phyloP scores from a whole-genome alignment of 2,329 filamentous ascomycete species.

The Aaosphaeria pasadenensis region DNA sequence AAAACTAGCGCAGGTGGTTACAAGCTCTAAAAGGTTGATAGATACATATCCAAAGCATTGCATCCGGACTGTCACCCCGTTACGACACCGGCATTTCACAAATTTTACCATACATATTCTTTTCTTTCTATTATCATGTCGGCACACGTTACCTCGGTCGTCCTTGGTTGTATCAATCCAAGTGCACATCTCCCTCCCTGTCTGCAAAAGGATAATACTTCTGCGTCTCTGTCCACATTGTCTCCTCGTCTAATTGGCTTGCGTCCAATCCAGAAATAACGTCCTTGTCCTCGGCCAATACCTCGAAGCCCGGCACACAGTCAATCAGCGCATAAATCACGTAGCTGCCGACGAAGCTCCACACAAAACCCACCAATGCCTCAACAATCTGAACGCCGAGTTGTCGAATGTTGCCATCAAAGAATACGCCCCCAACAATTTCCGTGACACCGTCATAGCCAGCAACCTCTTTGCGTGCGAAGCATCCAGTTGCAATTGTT shows the following conservation, averaged over 20 bases:
- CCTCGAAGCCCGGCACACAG: slow-evolving; percentile 52
- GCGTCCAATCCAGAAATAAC: slow-evolving; percentile 49
- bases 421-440: slow-evolving; percentile 51
- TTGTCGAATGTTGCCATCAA: slow-evolving; percentile 52
- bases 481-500: slow-evolving; percentile 51
- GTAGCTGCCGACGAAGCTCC: slow-evolving; percentile 51
- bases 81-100: no score
- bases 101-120: no score
- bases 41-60: background rate
- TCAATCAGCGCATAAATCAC: slow-evolving; percentile 51
- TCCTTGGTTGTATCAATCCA: no score
- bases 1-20: slow-evolving; percentile 29
- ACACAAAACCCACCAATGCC: slow-evolving; percentile 50
- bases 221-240: slow-evolving; percentile 32
- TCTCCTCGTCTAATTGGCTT: slow-evolving; percentile 51
- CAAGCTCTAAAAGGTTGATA: slow-evolving; percentile 22
- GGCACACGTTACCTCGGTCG: no score
- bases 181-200: slow-evolving; percentile 6
- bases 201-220: slow-evolving; percentile 36
- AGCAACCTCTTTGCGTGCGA: slow-evolving; percentile 51
- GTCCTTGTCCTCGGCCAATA: slow-evolving; percentile 51
- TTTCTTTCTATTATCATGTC: no score
- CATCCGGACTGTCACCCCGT: background rate
- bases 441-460: slow-evolving; percentile 52
- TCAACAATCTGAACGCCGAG: slow-evolving; percentile 52